Percentiles rank a stretch among this genome's conserved stretches.
Evolutionary conservation across 179 eudicot genomes (phyloP).

Genomic region (Spinacia oleracea): DNA sequence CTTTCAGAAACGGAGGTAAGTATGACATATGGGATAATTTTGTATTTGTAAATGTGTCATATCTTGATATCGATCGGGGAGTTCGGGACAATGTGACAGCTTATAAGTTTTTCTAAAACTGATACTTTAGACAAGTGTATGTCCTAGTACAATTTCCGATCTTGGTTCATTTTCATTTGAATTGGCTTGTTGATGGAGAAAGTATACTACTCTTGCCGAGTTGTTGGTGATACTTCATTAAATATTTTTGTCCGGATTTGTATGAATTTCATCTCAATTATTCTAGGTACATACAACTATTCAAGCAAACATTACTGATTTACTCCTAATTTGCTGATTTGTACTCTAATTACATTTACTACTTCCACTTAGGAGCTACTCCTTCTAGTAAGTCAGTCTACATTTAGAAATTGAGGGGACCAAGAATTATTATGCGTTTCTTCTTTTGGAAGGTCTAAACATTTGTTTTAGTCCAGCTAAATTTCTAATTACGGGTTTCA

Average conservation of each 20-base stretch:
- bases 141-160: not conserved
- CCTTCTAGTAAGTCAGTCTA: not conserved
- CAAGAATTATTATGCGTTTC: not conserved
- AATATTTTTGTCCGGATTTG: not conserved
- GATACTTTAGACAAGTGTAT: not conserved
- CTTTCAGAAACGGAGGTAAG: too few relatives aligned
- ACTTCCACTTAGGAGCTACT: not conserved
- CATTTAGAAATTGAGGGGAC: not conserved
- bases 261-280: not conserved
- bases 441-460: not conserved
- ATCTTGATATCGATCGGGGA: too few relatives aligned
- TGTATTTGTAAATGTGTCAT: too few relatives aligned
- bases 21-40: too few relatives aligned
- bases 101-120: not conserved
- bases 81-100: not conserved
- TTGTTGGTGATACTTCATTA: not conserved
- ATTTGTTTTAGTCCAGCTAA: not conserved
- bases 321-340: not conserved
- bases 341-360: not conserved
- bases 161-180: slow-evolving; percentile 5
- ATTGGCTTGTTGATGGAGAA: not conserved
- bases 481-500: too few relatives aligned
- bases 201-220: not conserved
- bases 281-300: not conserved
- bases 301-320: not conserved